Percentiles rank a stretch among this genome's conserved stretches.
Conservation (phyloP, 306 rosid species). For the Pueraria montana region DNA sequence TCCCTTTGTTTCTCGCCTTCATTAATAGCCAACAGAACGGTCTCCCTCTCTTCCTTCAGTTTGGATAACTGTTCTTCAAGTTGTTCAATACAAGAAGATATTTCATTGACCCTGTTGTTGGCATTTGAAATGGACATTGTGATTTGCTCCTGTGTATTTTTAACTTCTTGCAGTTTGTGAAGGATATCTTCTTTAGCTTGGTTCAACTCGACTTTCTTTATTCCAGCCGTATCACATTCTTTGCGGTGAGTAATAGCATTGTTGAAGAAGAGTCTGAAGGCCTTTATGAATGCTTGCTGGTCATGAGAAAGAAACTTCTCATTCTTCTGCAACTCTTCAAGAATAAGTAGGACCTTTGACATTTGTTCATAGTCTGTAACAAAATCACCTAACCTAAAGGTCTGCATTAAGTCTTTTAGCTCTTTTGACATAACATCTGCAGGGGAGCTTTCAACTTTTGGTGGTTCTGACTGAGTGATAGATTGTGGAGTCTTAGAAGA, state of each 20-base stretch:
- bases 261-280: conserved; percentile 19
- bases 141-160: conserved; percentile 17
- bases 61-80: conserved; percentile 23
- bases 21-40: not conserved
- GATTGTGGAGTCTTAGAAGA: conserved; percentile 2
- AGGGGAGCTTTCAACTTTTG: not conserved
- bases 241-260: conserved; percentile 6
- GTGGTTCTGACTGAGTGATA: not conserved
- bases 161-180: conserved; percentile 17
- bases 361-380: conserved; percentile 17
- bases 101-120: conserved; percentile 17
- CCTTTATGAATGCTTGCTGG: conserved; percentile 11
- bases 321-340: conserved; percentile 29
- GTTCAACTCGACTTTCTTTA: conserved; percentile 15
- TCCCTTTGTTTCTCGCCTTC: conserved; percentile 27
- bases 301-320: conserved; percentile 12
- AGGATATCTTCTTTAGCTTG: conserved; percentile 24
- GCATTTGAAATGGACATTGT: conserved; percentile 6
- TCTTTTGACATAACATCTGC: conserved; percentile 8
- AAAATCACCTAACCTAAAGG: conserved; percentile 17
- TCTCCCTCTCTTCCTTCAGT: conserved; percentile 18
- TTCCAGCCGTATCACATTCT: not conserved
- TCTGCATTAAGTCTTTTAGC: conserved; percentile 13
- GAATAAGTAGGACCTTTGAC: conserved; percentile 22
- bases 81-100: conserved; percentile 26